Base-by-base conservation (phyloP, 176 grass and related monocot species). In the Carex littledalei region DNA sequence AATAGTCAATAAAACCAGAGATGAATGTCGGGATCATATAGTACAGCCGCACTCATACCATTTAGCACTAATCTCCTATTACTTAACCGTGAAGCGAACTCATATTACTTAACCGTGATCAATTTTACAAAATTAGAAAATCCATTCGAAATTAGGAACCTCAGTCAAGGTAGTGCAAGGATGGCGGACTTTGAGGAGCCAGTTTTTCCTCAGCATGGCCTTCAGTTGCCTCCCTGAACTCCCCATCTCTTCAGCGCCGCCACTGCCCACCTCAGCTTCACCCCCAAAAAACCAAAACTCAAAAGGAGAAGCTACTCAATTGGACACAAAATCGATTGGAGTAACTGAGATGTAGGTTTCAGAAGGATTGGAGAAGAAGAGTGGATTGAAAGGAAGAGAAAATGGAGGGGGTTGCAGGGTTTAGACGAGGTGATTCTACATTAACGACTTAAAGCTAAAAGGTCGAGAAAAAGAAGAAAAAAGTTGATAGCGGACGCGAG, bases 171-270 rank as follows among this genome's bases (percentile, higher is more conserved):
- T 86, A 52, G 80, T 64, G 49, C 86, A 79, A 47, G 88, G 88
- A 61, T 90, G 88, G 14, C 88, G 88, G 72, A 86, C 39, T 79
- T 90, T 90, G 69, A 90, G 88, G 61, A 90, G 88, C 84, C 88
- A 90, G 68, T 90, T 90, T 66, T 90, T 90, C 41, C 84, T 78
- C 21, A 90, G 88, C 84, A 90, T 86, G 26, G 88, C 88, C 52
- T 70, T 69, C 70, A 90, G 79, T 84, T 90, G 88, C 67, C 80
- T 85, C 84, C 22, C 43, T 31, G 88, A 84, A 16, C 61, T 79
- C 31, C 84, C 84, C 88, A 86, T 89, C 79, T 64, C 73, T 67
- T n/a, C 60, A 32, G 43, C 11, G 9, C 76, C 45, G 29, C 31
- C 76, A 80, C 26, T 9, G 3, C 43, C 10, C 18, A 26, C 39